Evolutionary conservation across 2,329 filamentous ascomycete genomes (phyloP).

Genomic region (Botryotinia narcissicola): DNA sequence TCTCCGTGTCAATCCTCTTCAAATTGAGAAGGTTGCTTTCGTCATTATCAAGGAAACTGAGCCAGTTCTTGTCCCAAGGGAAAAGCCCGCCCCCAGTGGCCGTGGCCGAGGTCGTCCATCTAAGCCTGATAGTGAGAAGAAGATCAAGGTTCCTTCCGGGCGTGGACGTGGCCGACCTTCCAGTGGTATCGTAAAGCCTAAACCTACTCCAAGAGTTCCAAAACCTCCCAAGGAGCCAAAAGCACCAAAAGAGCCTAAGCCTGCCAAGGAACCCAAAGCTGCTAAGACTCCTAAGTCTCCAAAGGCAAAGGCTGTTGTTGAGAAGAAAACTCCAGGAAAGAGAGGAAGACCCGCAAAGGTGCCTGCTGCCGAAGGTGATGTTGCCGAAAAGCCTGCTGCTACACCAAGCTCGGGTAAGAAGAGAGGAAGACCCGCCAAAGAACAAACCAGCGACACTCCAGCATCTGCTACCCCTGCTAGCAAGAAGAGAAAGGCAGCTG

Average conservation of each 20-base stretch:
- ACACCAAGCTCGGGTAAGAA: conserved; percentile 13
- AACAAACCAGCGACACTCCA: not conserved
- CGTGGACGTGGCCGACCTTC: conserved; percentile 28
- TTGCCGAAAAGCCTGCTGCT: not conserved
- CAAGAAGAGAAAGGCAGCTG: conserved; percentile 20
- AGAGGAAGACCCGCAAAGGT: conserved; percentile 15
- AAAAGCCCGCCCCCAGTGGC: conserved; percentile 26
- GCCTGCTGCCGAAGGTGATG: not conserved
- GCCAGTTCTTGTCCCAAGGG: conserved; percentile 27
- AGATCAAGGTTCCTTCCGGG: conserved; percentile 27
- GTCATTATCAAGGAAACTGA: conserved; percentile 54
- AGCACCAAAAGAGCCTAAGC: not conserved
- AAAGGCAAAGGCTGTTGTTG: not conserved
- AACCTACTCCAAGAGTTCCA: conserved; percentile 8
- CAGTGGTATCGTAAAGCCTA: conserved; percentile 15
- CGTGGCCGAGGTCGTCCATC: conserved; percentile 29
- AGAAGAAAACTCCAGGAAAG: conserved; percentile 11
- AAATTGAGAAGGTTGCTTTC: conserved; percentile 70
- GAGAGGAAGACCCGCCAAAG: conserved; percentile 16
- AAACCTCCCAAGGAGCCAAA: conserved; percentile 11
- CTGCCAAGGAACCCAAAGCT: not conserved
- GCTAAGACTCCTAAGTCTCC: not conserved
- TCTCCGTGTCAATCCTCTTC: conserved; percentile 55
- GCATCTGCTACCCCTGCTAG: conserved; percentile 9
- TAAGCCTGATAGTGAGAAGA: conserved; percentile 31